Conservation (phyloP, 2,329 filamentous ascomycete species). For the Lecanicillium sp. region DNA sequence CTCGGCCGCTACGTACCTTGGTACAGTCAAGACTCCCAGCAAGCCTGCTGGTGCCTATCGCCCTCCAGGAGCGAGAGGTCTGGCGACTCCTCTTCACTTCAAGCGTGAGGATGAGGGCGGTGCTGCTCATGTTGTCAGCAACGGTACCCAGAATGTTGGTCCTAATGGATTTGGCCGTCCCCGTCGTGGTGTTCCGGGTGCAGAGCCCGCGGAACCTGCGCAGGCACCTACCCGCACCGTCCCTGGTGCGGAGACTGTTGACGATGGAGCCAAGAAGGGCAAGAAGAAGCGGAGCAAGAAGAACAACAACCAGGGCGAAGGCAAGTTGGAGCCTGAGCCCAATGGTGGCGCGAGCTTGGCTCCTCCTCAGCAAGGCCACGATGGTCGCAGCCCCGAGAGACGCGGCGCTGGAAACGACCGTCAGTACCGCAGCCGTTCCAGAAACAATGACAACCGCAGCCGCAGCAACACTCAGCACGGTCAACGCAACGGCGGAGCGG, state of each 20-base stretch:
- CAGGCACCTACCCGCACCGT: conserved; percentile 63
- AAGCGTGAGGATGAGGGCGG: conserved; percentile 97
- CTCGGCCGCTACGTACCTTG: conserved; percentile 75
- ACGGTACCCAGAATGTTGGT: conserved; percentile 62
- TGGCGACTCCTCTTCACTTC: conserved; percentile 84
- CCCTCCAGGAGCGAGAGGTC: conserved; percentile 85
- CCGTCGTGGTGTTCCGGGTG: conserved; percentile 77
- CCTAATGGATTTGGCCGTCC: conserved; percentile 72
- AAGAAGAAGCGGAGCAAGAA: conserved; percentile 98
- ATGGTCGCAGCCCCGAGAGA: conserved; percentile 59
- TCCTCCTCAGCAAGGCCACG: conserved; percentile 39
- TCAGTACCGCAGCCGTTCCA: conserved; percentile 49
- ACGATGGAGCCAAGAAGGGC: conserved; percentile 71
- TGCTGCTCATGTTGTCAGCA: conserved; percentile 72
- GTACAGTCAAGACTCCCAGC: conserved; percentile 83
- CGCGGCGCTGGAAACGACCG: conserved; percentile 35
- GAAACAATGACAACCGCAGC: conserved; percentile 39
- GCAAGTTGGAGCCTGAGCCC: conserved; percentile 38
- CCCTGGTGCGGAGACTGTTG: conserved; percentile 53
- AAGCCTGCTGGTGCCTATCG: conserved; percentile 97
- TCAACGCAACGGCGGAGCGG: conserved; percentile 17
- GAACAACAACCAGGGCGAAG: conserved; percentile 57
- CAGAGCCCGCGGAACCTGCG: conserved; percentile 60
- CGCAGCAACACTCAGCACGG: conserved; percentile 43
- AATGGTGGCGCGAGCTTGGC: conserved; percentile 39